Percentiles rank a stretch among this genome's conserved stretches.
Evolutionary conservation across 441 rosid species (phyloP).

Genomic region (Raphanus hybrid): DNA sequence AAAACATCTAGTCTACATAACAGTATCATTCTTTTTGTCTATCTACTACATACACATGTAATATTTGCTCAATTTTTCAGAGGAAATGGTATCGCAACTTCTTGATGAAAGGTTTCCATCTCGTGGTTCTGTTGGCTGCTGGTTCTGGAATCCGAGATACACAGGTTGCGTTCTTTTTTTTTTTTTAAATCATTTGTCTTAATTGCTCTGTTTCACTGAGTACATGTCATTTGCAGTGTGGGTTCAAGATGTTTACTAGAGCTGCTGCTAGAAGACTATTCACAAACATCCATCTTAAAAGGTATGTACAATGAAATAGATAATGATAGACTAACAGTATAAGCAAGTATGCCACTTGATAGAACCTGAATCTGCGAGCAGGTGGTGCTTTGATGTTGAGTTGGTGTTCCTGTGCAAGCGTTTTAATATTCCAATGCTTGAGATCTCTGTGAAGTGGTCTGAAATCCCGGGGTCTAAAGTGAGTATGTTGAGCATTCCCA

Average conservation of each 20-base stretch:
- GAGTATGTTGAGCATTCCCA: no score
- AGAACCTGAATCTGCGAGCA: no score
- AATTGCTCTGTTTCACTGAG: no score
- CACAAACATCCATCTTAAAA: constrained; percentile 79
- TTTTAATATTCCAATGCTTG: no score
- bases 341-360: no score
- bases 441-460: no score
- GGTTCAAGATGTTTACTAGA: constrained; percentile 98
- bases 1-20: no score
- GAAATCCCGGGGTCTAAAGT: no score
- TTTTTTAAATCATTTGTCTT: not conserved
- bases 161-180: constrained; percentile 53
- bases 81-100: constrained; percentile 95
- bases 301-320: constrained; percentile 45
- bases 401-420: no score
- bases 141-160: constrained; percentile 97
- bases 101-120: constrained; percentile 94
- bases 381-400: no score
- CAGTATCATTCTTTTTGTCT: no score
- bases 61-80: constrained; percentile 44
- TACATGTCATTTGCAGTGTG: constrained; percentile 57
- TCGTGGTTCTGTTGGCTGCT: constrained; percentile 81
- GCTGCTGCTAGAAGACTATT: constrained; percentile 95
- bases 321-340: no score
- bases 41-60: not conserved